phyloP scores from a whole-genome alignment of 2,329 filamentous ascomycete species.

The Phaeosphaeriaceae sp. region DNA sequence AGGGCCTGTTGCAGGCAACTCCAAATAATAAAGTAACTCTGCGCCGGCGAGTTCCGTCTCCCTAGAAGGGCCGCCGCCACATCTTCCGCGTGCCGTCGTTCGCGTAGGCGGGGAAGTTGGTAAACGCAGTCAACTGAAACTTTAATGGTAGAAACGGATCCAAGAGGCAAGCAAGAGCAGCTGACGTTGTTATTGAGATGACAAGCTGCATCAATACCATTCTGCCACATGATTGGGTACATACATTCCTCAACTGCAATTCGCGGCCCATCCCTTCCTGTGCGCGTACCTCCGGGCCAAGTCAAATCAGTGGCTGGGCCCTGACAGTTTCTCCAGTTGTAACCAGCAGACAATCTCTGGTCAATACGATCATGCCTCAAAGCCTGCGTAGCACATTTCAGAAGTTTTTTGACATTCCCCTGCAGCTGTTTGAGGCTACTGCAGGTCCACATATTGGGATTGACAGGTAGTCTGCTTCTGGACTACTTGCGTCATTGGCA shows the following conservation, averaged over 20 bases:
- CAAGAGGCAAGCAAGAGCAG: background rate
- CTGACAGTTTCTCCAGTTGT: too few species aligned
- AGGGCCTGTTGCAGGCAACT: background rate
- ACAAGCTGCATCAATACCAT: too few species aligned
- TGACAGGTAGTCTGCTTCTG: conserved; percentile 7
- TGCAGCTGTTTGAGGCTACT: conserved; percentile 28
- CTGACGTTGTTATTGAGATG: background rate
- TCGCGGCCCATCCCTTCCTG: background rate
- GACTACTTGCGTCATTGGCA: conserved; percentile 14
- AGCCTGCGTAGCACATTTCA: background rate
- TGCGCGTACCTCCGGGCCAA: background rate
- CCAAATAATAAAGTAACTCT: background rate
- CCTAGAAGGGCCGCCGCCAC: conserved; percentile 22
- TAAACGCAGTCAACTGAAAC: background rate
- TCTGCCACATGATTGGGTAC: too few species aligned
- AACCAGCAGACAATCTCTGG: background rate
- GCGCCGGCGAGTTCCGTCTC: conserved; percentile 5
- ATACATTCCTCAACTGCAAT: background rate
- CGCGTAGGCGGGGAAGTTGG: conserved; percentile 2
- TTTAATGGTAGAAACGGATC: background rate
- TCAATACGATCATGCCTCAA: conserved; percentile 5
- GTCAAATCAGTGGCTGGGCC: background rate
- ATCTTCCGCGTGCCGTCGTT: conserved; percentile 18
- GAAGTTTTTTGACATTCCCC: conserved; percentile 6
- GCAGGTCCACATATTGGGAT: conserved; percentile 23